A percentile compares a stretch with the other conserved stretches of the same genome.
phyloP scores from a whole-genome alignment of 495 filamentous ascomycete genomes.

The Penicillium chermesinum region DNA sequence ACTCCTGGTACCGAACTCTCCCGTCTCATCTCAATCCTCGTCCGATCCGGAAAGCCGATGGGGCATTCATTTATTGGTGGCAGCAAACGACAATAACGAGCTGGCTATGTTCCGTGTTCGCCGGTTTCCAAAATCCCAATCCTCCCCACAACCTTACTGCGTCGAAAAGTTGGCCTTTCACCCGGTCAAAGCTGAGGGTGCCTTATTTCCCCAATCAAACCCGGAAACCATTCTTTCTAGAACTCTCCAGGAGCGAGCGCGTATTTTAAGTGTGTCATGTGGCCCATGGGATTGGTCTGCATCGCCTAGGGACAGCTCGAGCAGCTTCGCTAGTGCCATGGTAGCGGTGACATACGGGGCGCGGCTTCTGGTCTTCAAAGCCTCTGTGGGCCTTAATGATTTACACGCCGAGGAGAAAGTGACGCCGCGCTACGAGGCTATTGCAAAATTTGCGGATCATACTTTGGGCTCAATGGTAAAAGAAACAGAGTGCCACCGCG shows the following conservation, averaged over 20 bases:
- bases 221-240: constrained; percentile 27
- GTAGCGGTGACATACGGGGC: constrained; percentile 28
- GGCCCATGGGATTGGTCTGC: constrained; percentile 34
- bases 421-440: constrained; percentile 5
- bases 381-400: constrained; percentile 14
- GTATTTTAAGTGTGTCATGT: constrained; percentile 24
- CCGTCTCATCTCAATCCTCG: constrained; percentile 1
- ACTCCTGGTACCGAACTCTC: constrained; percentile 20
- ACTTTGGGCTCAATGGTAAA: constrained; percentile 1
- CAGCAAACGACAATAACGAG: constrained; percentile 42
- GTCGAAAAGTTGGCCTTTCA: constrained; percentile 23
- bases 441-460: constrained; percentile 15
- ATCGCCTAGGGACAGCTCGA: not conserved
- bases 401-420: not conserved
- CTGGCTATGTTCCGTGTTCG: constrained; percentile 26
- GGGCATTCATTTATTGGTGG: constrained; percentile 34
- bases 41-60: constrained; percentile 30
- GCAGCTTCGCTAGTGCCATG: constrained; percentile 16
- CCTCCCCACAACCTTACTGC: constrained; percentile 8
- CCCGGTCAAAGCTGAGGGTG: constrained; percentile 9
- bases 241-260: constrained; percentile 19
- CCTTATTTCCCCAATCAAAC: constrained; percentile 12
- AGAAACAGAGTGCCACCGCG: constrained; percentile 9
- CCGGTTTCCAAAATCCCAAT: constrained; percentile 1
- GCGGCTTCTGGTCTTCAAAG: constrained; percentile 27